Percentiles rank a stretch among this genome's conserved stretches.
Conservation (phyloP, 768 basidiomycete genomes). For the Boletellus ananas region DNA sequence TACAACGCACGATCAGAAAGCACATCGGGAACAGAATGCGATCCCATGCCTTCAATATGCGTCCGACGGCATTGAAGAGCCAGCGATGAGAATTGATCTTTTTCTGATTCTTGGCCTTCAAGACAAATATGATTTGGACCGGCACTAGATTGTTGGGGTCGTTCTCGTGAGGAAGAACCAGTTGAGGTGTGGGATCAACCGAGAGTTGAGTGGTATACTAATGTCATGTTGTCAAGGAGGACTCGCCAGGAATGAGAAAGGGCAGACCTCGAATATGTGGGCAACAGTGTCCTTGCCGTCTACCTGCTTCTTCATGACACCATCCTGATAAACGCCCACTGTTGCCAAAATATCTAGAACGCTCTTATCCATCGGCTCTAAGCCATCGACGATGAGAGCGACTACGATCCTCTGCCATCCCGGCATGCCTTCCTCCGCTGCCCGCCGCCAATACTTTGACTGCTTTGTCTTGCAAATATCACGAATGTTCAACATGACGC, state of each 20-base stretch:
- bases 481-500: slow-evolving; percentile 96
- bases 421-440: slow-evolving; percentile 78
- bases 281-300: slow-evolving; percentile 88
- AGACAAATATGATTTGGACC: slow-evolving; percentile 84
- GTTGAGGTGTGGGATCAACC: slow-evolving; percentile 83
- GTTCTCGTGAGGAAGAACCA: slow-evolving; percentile 85
- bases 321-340: slow-evolving; percentile 91
- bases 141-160: slow-evolving; percentile 92
- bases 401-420: slow-evolving; percentile 92
- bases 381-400: slow-evolving; percentile 87
- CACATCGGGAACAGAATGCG: slow-evolving; percentile 13
- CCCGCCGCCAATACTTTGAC: slow-evolving; percentile 85
- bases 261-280: slow-evolving; percentile 86
- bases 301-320: slow-evolving; percentile 90
- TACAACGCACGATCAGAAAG: slow-evolving; percentile 30
- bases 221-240: slow-evolving; percentile 5
- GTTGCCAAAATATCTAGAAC: slow-evolving; percentile 87
- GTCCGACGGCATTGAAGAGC: slow-evolving; percentile 93
- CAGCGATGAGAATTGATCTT: slow-evolving; percentile 96
- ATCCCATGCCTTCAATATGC: slow-evolving; percentile 57
- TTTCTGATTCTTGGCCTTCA: slow-evolving; percentile 94
- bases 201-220: slow-evolving; percentile 97
- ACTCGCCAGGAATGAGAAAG: background rate
- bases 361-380: slow-evolving; percentile 94
- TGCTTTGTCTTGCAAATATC: slow-evolving; percentile 96